Percentiles rank a stretch among this genome's conserved stretches.
Evolutionary conservation across 331 rosid genomes (phyloP).

Genomic region (Saraca asoca): DNA sequence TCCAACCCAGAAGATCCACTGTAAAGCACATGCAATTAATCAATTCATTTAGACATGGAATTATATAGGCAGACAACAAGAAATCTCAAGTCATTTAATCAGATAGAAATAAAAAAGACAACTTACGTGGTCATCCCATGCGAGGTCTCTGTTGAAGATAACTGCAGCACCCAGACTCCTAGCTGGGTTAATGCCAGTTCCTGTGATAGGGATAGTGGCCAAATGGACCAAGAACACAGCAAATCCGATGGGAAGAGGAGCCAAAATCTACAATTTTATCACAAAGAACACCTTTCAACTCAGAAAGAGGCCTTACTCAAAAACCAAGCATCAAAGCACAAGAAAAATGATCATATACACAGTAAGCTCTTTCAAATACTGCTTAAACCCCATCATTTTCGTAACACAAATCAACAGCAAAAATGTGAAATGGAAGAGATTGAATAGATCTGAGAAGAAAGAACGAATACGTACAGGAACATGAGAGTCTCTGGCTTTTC

Average conservation of each 20-base stretch:
- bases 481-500: conserved; percentile 90
- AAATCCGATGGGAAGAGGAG: conserved; percentile 94
- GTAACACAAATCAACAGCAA: neutral
- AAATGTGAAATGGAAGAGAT: neutral
- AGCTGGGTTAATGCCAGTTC: conserved; percentile 92
- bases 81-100: neutral
- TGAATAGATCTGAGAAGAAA: neutral
- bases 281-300: neutral
- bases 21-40: conserved; percentile 11
- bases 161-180: conserved; percentile 96
- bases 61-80: too few relatives aligned
- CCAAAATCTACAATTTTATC: conserved; percentile 61
- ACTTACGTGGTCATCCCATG: conserved; percentile 80
- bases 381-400: too few relatives aligned
- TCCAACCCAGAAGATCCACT: conserved; percentile 99
- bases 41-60: neutral
- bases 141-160: conserved; percentile 66
- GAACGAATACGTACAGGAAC: conserved; percentile 63
- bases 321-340: too few relatives aligned
- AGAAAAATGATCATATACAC: too few relatives aligned
- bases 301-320: too few relatives aligned
- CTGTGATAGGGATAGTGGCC: conserved; percentile 95
- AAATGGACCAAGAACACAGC: conserved; percentile 95
- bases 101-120: neutral
- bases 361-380: too few relatives aligned